Conservation (phyloP, 1,284 basidiomycete genomes). For the Cryptococcus sp. region DNA sequence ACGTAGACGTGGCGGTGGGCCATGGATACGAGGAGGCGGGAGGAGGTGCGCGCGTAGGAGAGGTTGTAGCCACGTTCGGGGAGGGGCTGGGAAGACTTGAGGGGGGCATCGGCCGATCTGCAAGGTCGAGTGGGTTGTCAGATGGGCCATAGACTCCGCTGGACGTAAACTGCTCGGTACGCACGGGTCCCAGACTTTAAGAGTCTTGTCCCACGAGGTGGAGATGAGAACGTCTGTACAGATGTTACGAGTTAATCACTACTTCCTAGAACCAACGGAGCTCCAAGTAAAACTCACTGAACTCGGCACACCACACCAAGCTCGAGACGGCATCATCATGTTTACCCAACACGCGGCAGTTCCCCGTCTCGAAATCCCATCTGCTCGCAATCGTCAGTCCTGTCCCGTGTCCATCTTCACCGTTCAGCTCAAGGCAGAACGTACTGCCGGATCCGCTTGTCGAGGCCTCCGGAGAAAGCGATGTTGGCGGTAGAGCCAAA, state of each 20-base stretch:
- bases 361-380: slow-evolving; percentile 51
- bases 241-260: background rate
- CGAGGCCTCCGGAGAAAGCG: slow-evolving; percentile 52
- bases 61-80: slow-evolving; percentile 82
- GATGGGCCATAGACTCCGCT: background rate
- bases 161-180: slow-evolving; percentile 41
- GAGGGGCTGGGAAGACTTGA: slow-evolving; percentile 59
- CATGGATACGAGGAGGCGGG: slow-evolving; percentile 79
- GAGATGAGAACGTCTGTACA: slow-evolving; percentile 68
- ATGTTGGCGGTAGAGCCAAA: slow-evolving; percentile 47
- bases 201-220: slow-evolving; percentile 84
- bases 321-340: slow-evolving; percentile 51
- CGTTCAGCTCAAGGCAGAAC: slow-evolving; percentile 12
- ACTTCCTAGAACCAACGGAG: background rate
- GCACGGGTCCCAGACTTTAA: slow-evolving; percentile 79
- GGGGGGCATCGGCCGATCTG: slow-evolving; percentile 55
- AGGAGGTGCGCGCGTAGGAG: slow-evolving; percentile 44
- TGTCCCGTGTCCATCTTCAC: background rate
- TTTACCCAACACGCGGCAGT: slow-evolving; percentile 50
- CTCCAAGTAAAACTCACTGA: slow-evolving; percentile 41
- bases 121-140: background rate
- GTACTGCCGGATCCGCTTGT: slow-evolving; percentile 55
- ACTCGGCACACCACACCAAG: slow-evolving; percentile 49
- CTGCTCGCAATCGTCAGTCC: slow-evolving; percentile 45
- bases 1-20: slow-evolving; percentile 83